These are phyloP conservation scores for Acanthamoeba triangularis DNA, from an alignment of 208 protist genomes.

Conservation along the genomic window DNA sequence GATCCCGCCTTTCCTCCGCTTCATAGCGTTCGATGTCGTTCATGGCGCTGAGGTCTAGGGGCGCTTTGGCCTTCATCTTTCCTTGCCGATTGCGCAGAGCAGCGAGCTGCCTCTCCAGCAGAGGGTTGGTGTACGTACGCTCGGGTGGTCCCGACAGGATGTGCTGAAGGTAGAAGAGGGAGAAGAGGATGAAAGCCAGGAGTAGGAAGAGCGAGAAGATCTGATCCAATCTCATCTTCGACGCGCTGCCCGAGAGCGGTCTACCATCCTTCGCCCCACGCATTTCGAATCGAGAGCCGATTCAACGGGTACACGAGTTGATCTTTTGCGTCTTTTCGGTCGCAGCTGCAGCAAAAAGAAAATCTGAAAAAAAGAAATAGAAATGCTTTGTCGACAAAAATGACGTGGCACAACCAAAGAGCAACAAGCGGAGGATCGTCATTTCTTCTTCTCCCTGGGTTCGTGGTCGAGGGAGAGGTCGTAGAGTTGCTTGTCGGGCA, in stretches of 20 bases:
- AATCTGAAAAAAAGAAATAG: too few species aligned
- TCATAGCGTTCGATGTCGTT: conserved; percentile 5
- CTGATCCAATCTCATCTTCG: conserved; percentile 44
- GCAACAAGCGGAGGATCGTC: not conserved
- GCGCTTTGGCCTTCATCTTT: not conserved
- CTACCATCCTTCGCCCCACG: not conserved
- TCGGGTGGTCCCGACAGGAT: conserved; percentile 15
- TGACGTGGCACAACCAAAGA: not conserved
- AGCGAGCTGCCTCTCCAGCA: conserved; percentile 15
- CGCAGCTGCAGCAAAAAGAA: too few species aligned
- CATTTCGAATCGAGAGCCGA: not conserved
- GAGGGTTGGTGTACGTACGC: not conserved
- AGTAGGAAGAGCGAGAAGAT: conserved; percentile 45
- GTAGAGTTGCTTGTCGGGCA: conserved; percentile 75
- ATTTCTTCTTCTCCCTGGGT: conserved; percentile 72
- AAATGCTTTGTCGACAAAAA: not conserved
- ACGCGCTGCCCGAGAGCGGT: not conserved
- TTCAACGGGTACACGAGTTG: too few species aligned
- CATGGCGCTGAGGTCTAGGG: not conserved
- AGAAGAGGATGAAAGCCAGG: conserved; percentile 61
- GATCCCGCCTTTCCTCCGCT: conserved; percentile 4
- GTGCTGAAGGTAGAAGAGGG: conserved; percentile 56
- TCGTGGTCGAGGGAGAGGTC: conserved; percentile 72
- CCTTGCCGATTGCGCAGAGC: not conserved
- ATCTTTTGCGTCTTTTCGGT: too few species aligned